Evolutionary conservation across 176 grass and related monocot species (phyloP), one percentile per base, ranked within the genome.

Genomic region (Phoenix dactylifera): DNA sequence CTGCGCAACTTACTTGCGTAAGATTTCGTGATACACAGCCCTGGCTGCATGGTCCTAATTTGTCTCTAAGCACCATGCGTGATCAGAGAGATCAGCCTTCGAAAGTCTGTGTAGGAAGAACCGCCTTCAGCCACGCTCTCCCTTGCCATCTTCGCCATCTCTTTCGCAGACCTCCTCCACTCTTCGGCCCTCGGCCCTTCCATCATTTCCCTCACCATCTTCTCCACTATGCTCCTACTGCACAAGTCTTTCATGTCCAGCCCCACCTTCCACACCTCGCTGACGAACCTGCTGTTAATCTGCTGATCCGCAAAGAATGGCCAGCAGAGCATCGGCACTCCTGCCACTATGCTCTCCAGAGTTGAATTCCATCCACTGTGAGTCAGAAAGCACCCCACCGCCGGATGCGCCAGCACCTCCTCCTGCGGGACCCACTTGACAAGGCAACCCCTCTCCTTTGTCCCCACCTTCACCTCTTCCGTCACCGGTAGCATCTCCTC

Each of bases 321-420:
- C 60, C 35, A 50, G 22, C 60, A 63, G 1, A 63, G 20, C 60
- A 63, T 63, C 1, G 60, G 60, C 39, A 63, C 60, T 19, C 60
- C 60, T 3, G 35, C 60, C 35, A 17, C 18, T 5, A 63, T 16
- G 60, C 60, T 63, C 7, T 63, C 32, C 35, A 19, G 14, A 2
- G 35, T 63, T 5, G 60, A 63, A 49, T 63, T 63, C 60, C 60
- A 63, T 16, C 60, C 60, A 12, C 60, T 16, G 7, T 63, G 60
- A 4, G 60, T 63, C 32, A 63, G 22, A 28, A 63, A 63, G 5
- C 60, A 18, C 1, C 60, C 60, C n/a, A 63, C n/a, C 9, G 60
- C 60, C 4, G 18, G 10, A 63, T 63, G 60, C 18, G 32, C 7
- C 6, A 63, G 19, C 60, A 63, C 60, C 18, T 49, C 19, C 30